Evolutionary conservation across 306 rosid species (phyloP).

Genomic region (Pyrus bretschneideri): DNA sequence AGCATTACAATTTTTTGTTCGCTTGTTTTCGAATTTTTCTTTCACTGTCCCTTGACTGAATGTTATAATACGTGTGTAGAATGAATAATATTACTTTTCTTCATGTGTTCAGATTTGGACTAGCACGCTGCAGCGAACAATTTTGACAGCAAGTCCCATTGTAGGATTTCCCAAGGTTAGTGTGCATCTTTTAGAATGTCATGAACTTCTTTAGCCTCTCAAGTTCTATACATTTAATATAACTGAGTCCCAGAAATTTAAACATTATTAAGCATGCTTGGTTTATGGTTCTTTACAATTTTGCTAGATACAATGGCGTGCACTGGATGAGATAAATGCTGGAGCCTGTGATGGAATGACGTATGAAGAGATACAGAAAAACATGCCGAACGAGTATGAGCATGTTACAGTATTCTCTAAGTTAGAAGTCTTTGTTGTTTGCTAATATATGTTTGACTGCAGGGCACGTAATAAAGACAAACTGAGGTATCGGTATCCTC

Average conservation of each 20-base stretch:
- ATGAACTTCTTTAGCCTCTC: not conserved
- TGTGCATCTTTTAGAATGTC: constrained; percentile 10
- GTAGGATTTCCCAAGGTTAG: constrained; percentile 94
- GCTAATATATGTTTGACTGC: constrained; percentile 8
- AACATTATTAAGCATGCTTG: not conserved
- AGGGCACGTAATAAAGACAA: constrained; percentile 91
- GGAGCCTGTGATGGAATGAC: constrained; percentile 99
- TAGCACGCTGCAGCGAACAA: constrained; percentile 91
- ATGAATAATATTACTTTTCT: not conserved
- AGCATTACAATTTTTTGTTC: not conserved
- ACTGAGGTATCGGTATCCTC: constrained; percentile 95
- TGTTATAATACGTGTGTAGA: not conserved
- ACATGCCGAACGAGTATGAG: constrained; percentile 97
- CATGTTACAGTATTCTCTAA: constrained; percentile 36
- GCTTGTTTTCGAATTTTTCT: not conserved
- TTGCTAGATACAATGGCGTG: constrained; percentile 96
- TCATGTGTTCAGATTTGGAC: constrained; percentile 79
- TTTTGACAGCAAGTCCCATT: constrained; percentile 79
- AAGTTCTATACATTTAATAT: not conserved
- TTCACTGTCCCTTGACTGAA: not conserved
- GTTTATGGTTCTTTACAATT: constrained; percentile 10
- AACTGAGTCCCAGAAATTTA: constrained; percentile 1
- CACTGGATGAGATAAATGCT: constrained; percentile 85
- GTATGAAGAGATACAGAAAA: constrained; percentile 86
- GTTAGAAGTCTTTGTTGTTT: not conserved